Conservation (phyloP, 345 rosid genomes). For the Rhizophora mangle region DNA sequence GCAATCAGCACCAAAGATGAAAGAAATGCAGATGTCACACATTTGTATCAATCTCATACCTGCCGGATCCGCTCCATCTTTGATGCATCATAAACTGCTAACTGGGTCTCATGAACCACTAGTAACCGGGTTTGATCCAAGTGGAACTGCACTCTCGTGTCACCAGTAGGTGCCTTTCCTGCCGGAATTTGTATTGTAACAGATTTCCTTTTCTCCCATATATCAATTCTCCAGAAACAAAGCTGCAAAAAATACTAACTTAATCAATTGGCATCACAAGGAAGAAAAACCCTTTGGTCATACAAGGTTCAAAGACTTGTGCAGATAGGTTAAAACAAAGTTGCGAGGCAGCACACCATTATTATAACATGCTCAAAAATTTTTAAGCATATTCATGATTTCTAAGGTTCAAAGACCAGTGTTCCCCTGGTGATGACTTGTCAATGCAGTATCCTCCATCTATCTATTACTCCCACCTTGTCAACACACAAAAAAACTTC, state of each 20-base stretch:
- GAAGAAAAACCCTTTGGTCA: too few relatives aligned
- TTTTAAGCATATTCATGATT: too few relatives aligned
- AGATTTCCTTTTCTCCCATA: slow-evolving; percentile 86
- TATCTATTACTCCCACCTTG: too few relatives aligned
- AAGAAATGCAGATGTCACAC: neutral
- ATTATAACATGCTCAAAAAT: too few relatives aligned
- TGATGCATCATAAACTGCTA: slow-evolving; percentile 73
- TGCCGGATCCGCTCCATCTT: slow-evolving; percentile 75
- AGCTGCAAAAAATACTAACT: slow-evolving; percentile 40
- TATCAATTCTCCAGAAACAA: slow-evolving; percentile 74
- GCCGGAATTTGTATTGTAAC: slow-evolving; percentile 54
- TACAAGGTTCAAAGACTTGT: too few relatives aligned
- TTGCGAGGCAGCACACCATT: too few relatives aligned
- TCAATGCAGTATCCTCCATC: too few relatives aligned
- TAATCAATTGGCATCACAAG: neutral
- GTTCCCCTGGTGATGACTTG: too few relatives aligned
- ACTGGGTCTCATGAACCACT: slow-evolving; percentile 79
- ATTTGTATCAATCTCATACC: slow-evolving; percentile 33
- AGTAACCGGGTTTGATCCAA: slow-evolving; percentile 66
- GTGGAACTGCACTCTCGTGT: slow-evolving; percentile 79
- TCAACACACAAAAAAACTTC: too few relatives aligned
- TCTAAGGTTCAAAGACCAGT: too few relatives aligned
- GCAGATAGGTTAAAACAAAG: too few relatives aligned
- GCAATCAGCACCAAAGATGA: neutral
- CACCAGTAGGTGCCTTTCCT: slow-evolving; percentile 63